A percentile compares a stretch with the other conserved stretches of the same genome.
Conservation (phyloP, 306 rosid species). For the Cicer arietinum region DNA sequence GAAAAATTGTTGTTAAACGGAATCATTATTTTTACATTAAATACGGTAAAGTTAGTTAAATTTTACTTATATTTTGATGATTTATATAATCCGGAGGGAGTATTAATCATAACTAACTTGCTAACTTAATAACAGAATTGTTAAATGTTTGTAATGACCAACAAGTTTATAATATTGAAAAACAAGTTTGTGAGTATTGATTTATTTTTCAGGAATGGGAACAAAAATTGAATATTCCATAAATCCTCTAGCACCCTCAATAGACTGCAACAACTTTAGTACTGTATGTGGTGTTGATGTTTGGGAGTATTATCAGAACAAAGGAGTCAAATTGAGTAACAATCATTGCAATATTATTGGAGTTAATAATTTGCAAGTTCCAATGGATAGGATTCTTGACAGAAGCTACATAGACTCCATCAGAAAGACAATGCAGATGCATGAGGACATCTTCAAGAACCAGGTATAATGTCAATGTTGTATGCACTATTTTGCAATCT, state of each 20-base stretch:
- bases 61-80: too few species aligned
- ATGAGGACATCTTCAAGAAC: slow-evolving; percentile 75
- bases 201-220: slow-evolving; percentile 82
- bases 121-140: too few species aligned
- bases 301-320: slow-evolving; percentile 63
- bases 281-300: slow-evolving; percentile 63
- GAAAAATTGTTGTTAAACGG: background rate
- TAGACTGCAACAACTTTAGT: slow-evolving; percentile 54
- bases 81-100: too few species aligned
- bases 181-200: background rate
- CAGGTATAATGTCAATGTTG: slow-evolving; percentile 61
- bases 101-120: too few species aligned
- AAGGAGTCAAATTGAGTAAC: slow-evolving; percentile 50
- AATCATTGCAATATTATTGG: slow-evolving; percentile 47
- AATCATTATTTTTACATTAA: too few species aligned
- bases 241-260: slow-evolving; percentile 61
- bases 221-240: slow-evolving; percentile 74
- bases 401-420: slow-evolving; percentile 66
- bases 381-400: slow-evolving; percentile 64
- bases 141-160: too few species aligned
- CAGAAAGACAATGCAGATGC: slow-evolving; percentile 85
- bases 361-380: slow-evolving; percentile 47
- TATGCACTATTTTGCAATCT: slow-evolving; percentile 10
- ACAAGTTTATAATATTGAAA: background rate
- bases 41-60: too few species aligned